A percentile compares a stretch with the other conserved stretches of the same genome.
Conservation (phyloP, 306 rosid species). For the Ormosia emarginata region DNA sequence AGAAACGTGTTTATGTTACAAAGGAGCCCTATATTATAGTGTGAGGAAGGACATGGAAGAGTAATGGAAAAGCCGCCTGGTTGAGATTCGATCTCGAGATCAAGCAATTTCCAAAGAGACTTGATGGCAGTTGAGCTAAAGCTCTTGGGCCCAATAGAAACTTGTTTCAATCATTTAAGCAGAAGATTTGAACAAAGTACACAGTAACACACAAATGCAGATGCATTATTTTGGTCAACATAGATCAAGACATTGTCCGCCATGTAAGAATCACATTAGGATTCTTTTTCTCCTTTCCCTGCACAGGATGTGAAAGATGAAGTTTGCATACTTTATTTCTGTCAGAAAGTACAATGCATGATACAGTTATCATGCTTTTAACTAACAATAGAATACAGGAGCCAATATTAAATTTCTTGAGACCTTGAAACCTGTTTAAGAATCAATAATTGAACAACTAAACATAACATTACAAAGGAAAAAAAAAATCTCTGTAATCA, state of each 20-base stretch:
- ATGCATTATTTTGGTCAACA: not conserved
- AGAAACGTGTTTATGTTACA: not conserved
- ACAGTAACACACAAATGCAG: not conserved
- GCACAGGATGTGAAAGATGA: not conserved
- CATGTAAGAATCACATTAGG: not conserved
- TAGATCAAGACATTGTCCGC: not conserved
- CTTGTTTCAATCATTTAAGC: not conserved
- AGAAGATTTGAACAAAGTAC: not conserved
- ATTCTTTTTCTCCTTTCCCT: not conserved
- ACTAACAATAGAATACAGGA: slow-evolving; percentile 1
- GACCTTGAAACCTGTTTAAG: slow-evolving; percentile 23
- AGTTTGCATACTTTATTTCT: slow-evolving; percentile 12
- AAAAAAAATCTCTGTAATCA: not conserved
- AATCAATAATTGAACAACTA: slow-evolving; percentile 10
- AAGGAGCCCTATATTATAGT: not conserved
- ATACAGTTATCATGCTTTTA: slow-evolving; percentile 3
- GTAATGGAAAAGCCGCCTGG: not conserved
- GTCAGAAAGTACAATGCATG: slow-evolving; percentile 16
- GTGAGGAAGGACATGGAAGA: not conserved
- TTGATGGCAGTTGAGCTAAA: not conserved
- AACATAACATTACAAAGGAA: not conserved
- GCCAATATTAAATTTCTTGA: not conserved
- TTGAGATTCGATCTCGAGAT: not conserved
- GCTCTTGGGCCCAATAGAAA: not conserved
- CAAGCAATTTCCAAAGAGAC: not conserved